These are phyloP conservation scores for Rosa multiflora DNA, from an alignment of 306 rosid genomes.

Conservation along the genomic window DNA sequence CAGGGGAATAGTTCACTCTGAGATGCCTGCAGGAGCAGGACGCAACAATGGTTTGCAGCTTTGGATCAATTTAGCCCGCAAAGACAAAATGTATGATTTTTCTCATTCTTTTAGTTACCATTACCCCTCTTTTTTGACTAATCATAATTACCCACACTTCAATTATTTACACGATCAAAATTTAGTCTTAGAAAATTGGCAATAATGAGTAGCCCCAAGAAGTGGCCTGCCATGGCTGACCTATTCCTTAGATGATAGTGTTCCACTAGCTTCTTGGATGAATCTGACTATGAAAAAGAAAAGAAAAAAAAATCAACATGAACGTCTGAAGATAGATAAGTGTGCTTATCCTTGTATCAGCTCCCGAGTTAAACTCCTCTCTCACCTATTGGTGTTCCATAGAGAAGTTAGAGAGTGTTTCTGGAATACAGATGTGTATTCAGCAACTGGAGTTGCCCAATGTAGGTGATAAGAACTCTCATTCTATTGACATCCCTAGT, in stretches of 20 bases:
- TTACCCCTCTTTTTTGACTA: background rate
- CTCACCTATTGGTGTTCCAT: background rate
- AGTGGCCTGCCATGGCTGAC: constrained; percentile 12
- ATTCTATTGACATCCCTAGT: background rate
- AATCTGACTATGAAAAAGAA: background rate
- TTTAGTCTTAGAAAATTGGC: background rate
- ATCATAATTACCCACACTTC: background rate
- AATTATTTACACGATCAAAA: background rate
- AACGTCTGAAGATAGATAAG: background rate
- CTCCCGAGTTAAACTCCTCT: background rate
- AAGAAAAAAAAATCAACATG: background rate
- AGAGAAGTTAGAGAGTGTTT: background rate
- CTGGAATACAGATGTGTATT: background rate
- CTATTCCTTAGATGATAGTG: background rate
- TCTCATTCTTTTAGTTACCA: background rate
- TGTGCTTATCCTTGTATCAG: background rate
- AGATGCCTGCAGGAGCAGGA: constrained; percentile 88
- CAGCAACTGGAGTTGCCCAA: background rate
- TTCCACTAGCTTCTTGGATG: background rate
- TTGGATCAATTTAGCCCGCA: constrained; percentile 83
- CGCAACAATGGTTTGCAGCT: constrained; percentile 79
- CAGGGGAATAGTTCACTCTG: constrained; percentile 94
- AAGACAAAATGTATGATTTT: constrained; percentile 67
- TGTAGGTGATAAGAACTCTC: background rate
- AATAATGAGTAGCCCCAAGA: background rate